phyloP scores from a whole-genome alignment of 768 basidiomycete genomes.

The Mycena belliarum region DNA sequence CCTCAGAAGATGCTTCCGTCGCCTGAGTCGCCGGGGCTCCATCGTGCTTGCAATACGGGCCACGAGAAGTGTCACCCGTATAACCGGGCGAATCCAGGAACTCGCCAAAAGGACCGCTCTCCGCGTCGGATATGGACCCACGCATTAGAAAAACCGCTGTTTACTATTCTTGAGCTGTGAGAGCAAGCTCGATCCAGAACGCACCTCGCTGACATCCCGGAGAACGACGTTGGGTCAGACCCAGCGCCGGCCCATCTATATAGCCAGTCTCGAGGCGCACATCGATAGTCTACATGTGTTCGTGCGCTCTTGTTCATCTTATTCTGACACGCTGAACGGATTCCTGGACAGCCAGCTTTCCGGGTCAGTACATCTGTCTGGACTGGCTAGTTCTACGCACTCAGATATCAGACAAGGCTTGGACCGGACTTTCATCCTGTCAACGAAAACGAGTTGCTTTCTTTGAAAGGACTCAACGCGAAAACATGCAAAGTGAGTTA shows the following conservation, averaged over 20 bases:
- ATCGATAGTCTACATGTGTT: conserved; percentile 65
- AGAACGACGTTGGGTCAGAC: conserved; percentile 65
- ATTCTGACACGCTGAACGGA: background rate
- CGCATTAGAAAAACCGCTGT: conserved; percentile 70
- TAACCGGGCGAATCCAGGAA: conserved; percentile 49
- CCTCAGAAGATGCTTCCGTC: too few species aligned
- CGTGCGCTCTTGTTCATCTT: background rate
- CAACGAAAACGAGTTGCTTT: conserved; percentile 53
- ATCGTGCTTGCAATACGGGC: background rate
- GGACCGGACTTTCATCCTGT: conserved; percentile 58
- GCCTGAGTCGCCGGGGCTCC: background rate
- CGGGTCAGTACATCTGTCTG: background rate
- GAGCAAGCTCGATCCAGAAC: conserved; percentile 16
- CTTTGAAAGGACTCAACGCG: conserved; percentile 70
- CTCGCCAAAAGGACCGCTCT: conserved; percentile 46
- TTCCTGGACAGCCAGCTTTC: conserved; percentile 2
- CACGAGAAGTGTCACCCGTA: conserved; percentile 11
- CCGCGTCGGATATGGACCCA: conserved; percentile 75
- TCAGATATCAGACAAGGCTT: background rate
- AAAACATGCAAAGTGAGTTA: conserved; percentile 69
- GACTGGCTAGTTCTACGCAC: background rate
- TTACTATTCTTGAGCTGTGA: conserved; percentile 66
- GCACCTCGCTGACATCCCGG: background rate
- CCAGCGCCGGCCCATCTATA: conserved; percentile 68
- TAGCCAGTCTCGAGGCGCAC: conserved; percentile 71